These are phyloP conservation scores for Coemansia sp. DNA, from an alignment of 192 early-diverging fungal species.

Conservation along the genomic window DNA sequence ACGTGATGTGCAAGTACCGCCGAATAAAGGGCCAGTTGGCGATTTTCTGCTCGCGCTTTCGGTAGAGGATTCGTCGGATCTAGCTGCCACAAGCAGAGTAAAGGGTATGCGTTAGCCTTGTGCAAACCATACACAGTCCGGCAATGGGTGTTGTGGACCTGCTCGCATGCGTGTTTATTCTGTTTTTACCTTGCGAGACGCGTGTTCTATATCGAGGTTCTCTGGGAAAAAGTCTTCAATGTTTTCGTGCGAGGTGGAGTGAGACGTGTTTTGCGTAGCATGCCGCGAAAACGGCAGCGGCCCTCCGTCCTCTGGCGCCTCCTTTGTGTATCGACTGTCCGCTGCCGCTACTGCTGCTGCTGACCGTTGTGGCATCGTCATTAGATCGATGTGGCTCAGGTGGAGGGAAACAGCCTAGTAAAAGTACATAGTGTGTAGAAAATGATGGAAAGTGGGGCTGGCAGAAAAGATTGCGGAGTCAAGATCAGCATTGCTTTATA, in stretches of 20 bases:
- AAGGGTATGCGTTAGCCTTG: not conserved
- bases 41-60: conserved; percentile 33
- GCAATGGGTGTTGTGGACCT: not conserved
- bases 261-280: conserved; percentile 1
- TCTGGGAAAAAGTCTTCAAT: conserved; percentile 41
- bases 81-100: not conserved
- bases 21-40: conserved; percentile 30
- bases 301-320: not conserved
- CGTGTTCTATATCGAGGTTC: conserved; percentile 24
- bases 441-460: no score
- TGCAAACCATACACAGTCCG: not conserved
- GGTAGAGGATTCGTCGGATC: conserved; percentile 46
- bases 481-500: not conserved
- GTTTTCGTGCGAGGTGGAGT: not conserved
- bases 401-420: not conserved
- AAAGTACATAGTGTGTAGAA: not conserved
- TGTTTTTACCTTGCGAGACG: conserved; percentile 30
- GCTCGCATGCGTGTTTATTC: no score
- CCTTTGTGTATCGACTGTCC: not conserved
- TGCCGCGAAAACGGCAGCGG: not conserved
- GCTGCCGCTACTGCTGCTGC: not conserved
- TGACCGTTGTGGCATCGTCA: not conserved
- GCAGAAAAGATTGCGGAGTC: conserved; percentile 1
- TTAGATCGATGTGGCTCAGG: not conserved
- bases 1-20: conserved; percentile 36